Percentiles rank a stretch among this genome's conserved stretches.
These are phyloP conservation scores for Amanita subjunquillea DNA, from an alignment of 768 basidiomycete genomes.

Conservation along the genomic window DNA sequence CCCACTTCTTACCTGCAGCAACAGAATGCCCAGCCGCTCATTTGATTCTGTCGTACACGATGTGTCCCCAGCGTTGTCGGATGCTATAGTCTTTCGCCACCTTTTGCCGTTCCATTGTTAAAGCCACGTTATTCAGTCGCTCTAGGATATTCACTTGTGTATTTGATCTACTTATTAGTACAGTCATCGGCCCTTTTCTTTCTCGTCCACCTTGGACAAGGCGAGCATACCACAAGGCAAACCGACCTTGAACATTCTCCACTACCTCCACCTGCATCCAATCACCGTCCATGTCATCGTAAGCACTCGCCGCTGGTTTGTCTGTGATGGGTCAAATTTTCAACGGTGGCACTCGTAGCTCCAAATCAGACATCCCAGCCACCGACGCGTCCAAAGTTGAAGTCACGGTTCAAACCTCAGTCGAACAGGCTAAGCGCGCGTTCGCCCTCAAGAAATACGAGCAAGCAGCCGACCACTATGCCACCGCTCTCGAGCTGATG, in stretches of 20 bases:
- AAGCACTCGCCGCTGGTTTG: background rate
- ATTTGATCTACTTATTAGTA: conserved; percentile 2
- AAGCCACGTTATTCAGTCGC: background rate
- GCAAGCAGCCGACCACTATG: conserved; percentile 77
- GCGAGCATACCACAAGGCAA: background rate
- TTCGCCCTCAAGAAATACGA: conserved; percentile 83
- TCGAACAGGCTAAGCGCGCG: conserved; percentile 81
- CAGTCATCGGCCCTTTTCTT: background rate
- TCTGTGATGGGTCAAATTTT: background rate
- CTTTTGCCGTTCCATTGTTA: background rate
- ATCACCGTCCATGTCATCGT: background rate
- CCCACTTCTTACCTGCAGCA: background rate
- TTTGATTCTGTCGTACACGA: conserved; percentile 3
- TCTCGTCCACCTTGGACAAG: background rate
- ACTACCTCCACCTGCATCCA: background rate
- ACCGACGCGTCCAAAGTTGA: conserved; percentile 16
- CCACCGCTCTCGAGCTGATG: conserved; percentile 75
- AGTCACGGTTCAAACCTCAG: conserved; percentile 38
- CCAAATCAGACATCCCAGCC: background rate
- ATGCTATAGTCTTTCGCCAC: background rate
- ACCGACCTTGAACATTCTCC: background rate
- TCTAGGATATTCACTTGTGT: background rate
- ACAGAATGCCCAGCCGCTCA: background rate
- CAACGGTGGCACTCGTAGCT: background rate
- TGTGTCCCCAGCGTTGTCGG: background rate